Base-by-base conservation (phyloP, 2,329 filamentous ascomycete genomes). In the Cladobotryum mycophilum region DNA sequence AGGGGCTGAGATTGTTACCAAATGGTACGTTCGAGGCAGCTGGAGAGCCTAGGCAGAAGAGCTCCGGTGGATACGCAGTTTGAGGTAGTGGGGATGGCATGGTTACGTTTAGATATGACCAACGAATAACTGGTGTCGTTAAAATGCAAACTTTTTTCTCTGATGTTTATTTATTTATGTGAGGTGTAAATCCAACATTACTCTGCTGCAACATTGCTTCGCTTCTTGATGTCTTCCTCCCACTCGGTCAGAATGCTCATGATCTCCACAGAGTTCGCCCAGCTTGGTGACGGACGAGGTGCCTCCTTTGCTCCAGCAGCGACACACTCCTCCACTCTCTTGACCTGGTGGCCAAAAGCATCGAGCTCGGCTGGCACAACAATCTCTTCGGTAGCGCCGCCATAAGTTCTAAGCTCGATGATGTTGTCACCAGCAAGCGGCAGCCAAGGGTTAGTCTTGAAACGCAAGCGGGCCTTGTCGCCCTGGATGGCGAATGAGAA, bases 11-110 rank as follows among this genome's bases (percentile, higher is more conserved):
- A 48, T 68, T 82, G 54, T 61, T 87, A 53, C 62, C 65, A 12
- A 85, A 90, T 65, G 78, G 78, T 0, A 71, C 70, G 0, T 95
- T 95, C 65, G 88, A 92, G 65, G 89, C 89, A 0, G 88, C 84
- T 1, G 83, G 87, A 1, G 90, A 95, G 69, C 87, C 89, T n/a
- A 80, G 90, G 56, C 88, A 93, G 72, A 61, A 69, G 30, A 84
- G 86, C 60, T 89, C 86, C 14, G 89, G 81, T 2, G 89, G 88
- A 0, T 81, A 80, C 50, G 70, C 72, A 0, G 67, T 77, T 5
- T 79, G 57, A 67, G 15, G 4, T 11, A 30, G 6, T 6, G 9
- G 25, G n/a, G 8, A 38, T 7, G 13, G 36, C 14, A 9, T 38
- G 14, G 36, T 14, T 38, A 17, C 6, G 5, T n/a, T n/a, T n/a